Conservation (phyloP, 2,329 filamentous ascomycete species). For the Fusarium pilosicola region DNA sequence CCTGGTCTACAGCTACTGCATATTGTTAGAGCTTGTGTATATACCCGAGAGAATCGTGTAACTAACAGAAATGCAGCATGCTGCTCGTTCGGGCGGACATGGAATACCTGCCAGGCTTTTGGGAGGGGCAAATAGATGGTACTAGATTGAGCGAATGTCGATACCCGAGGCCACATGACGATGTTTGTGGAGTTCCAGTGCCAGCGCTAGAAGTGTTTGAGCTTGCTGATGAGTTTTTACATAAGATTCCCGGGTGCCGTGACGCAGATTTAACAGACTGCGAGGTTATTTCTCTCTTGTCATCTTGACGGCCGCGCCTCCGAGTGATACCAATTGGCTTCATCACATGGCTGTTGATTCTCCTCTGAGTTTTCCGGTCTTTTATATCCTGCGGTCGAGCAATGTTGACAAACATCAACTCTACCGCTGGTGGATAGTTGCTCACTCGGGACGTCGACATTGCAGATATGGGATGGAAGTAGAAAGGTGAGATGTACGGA, state of each 20-base stretch:
- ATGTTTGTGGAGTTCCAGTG: fast-evolving
- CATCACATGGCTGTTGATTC: not conserved
- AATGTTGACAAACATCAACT: not conserved
- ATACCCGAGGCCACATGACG: fast-evolving
- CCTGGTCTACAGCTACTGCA: not conserved
- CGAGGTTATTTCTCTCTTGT: fast-evolving
- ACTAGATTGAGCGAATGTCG: not conserved
- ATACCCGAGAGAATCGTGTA: fast-evolving
- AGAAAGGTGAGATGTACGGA: not conserved
- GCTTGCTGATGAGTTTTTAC: too few species aligned
- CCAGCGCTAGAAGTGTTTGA: not conserved
- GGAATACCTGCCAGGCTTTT: fast-evolving
- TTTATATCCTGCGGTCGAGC: not conserved
- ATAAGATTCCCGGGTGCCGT: too few species aligned
- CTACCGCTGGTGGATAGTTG: not conserved
- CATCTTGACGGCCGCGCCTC: fast-evolving
- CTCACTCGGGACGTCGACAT: not conserved
- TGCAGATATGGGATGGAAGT: too few species aligned
- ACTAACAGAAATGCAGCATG: not conserved
- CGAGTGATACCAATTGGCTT: not conserved
- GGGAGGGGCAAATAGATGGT: not conserved
- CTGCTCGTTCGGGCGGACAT: not conserved
- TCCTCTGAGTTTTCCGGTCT: not conserved
- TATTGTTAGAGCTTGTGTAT: fast-evolving
- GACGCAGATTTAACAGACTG: not conserved